phyloP scores from a whole-genome alignment of 208 protist genomes.

The Vickermania ingenoplastis region DNA sequence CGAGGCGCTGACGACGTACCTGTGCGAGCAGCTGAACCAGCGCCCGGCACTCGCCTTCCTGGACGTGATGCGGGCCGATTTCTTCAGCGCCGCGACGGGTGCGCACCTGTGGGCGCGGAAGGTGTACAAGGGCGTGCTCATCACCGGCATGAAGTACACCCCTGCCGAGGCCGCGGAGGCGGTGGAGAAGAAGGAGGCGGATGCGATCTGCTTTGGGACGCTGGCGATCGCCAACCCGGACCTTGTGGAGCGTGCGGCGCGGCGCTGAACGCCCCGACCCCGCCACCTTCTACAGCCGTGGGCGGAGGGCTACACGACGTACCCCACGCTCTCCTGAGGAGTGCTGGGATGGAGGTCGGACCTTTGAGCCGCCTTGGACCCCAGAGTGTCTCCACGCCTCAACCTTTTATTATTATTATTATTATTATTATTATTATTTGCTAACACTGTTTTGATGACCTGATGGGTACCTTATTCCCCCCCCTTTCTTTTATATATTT shows the following conservation, averaged over 20 bases:
- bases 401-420: too few species aligned
- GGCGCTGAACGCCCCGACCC: constrained; percentile 9
- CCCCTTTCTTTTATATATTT: too few species aligned
- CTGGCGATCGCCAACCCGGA: constrained; percentile 65
- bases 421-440: too few species aligned
- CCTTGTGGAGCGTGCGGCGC: constrained; percentile 27
- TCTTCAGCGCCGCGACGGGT: constrained; percentile 11
- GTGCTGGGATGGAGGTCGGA: not conserved
- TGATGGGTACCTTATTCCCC: too few species aligned
- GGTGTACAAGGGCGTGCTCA: constrained; percentile 30
- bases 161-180: constrained; percentile 23
- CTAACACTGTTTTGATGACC: too few species aligned
- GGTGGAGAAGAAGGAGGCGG: constrained; percentile 24
- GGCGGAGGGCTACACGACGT: constrained; percentile 31
- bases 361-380: too few species aligned
- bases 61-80: constrained; percentile 26
- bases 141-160: constrained; percentile 33
- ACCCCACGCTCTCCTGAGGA: constrained; percentile 15
- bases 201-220: constrained; percentile 44
- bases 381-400: too few species aligned
- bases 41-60: constrained; percentile 29
- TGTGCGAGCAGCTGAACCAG: constrained; percentile 39
- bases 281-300: constrained; percentile 25
- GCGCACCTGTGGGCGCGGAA: constrained; percentile 34
- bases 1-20: constrained; percentile 28